A percentile compares a stretch with the other conserved stretches of the same genome.
Evolutionary conservation across 139 green algal species (phyloP).

Genomic region (Edaphochlamys debaryana): DNA sequence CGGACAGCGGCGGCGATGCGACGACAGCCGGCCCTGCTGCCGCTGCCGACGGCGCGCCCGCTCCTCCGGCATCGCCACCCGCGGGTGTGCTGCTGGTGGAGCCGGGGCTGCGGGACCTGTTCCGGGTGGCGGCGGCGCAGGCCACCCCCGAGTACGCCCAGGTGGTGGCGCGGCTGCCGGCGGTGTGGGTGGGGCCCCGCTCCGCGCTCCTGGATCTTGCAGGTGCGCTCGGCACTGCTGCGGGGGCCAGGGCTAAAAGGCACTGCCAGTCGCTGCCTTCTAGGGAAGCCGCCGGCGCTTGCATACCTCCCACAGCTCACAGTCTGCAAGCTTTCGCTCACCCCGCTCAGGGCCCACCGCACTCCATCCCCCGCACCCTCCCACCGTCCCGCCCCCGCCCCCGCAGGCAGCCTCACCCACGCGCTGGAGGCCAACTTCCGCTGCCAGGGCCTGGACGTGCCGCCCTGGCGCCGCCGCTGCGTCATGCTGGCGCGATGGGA

Average conservation of each 20-base stretch:
- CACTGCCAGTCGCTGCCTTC: no score
- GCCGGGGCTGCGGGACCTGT: conserved; percentile 3
- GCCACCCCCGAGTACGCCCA: neutral
- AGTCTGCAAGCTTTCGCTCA: no score
- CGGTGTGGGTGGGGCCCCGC: conserved; percentile 20
- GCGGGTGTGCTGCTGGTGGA: neutral
- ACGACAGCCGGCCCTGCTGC: no score
- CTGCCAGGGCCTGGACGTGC: neutral
- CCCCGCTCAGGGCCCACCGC: no score
- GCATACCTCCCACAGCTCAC: neutral
- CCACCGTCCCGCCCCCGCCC: no score
- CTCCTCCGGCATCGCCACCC: neutral
- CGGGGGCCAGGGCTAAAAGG: neutral
- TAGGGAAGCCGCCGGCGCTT: neutral
- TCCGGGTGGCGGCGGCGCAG: neutral
- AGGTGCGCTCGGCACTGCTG: neutral
- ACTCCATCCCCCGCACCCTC: no score
- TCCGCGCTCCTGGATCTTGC: conserved; percentile 2
- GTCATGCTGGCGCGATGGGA: conserved; percentile 22
- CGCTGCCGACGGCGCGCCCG: no score
- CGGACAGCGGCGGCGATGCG: no score
- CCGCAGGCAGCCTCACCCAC: no score
- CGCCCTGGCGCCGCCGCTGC: neutral
- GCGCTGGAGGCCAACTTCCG: neutral
- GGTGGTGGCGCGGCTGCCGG: neutral